These are phyloP conservation scores for Rhizopogon rudus DNA, from an alignment of 768 basidiomycete species.

Conservation along the genomic window DNA sequence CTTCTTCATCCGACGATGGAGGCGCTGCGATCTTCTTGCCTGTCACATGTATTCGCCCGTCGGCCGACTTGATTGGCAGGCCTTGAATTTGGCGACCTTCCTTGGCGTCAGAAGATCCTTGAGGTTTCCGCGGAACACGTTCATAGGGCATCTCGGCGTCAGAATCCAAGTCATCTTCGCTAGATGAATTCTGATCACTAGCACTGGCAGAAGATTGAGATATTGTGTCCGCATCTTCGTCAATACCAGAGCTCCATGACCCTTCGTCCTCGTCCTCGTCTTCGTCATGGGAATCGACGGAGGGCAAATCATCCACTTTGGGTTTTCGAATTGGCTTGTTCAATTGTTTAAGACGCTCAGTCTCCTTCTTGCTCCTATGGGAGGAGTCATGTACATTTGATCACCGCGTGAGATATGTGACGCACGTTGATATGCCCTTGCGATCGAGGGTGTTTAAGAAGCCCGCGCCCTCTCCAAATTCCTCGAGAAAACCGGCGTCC, in stretches of 20 bases:
- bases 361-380: slow-evolving; percentile 81
- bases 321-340: slow-evolving; percentile 48
- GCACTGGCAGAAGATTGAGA: slow-evolving; percentile 15
- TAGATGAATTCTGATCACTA: slow-evolving; percentile 9
- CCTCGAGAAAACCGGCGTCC: slow-evolving; percentile 60
- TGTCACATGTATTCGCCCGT: slow-evolving; percentile 69
- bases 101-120: slow-evolving; percentile 39
- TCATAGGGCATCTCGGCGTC: slow-evolving; percentile 79
- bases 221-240: slow-evolving; percentile 23
- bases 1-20: slow-evolving; percentile 22
- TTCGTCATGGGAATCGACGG: slow-evolving; percentile 62
- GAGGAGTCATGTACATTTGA: slow-evolving; percentile 3
- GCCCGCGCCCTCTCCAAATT: slow-evolving; percentile 54
- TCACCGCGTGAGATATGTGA: slow-evolving; percentile 2
- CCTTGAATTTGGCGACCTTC: slow-evolving; percentile 50
- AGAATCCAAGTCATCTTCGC: slow-evolving; percentile 32
- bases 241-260: slow-evolving; percentile 42
- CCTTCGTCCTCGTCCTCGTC: slow-evolving; percentile 57
- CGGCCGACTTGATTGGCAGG: slow-evolving; percentile 82
- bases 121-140: slow-evolving; percentile 48
- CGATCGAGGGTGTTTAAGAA: slow-evolving; percentile 75
- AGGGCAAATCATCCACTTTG: slow-evolving; percentile 58
- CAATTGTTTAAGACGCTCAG: slow-evolving; percentile 61
- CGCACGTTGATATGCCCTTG: slow-evolving; percentile 76
- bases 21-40: slow-evolving; percentile 26